phyloP scores from a whole-genome alignment of 2,329 filamentous ascomycete species.

The Endoconidiophora laricicola region DNA sequence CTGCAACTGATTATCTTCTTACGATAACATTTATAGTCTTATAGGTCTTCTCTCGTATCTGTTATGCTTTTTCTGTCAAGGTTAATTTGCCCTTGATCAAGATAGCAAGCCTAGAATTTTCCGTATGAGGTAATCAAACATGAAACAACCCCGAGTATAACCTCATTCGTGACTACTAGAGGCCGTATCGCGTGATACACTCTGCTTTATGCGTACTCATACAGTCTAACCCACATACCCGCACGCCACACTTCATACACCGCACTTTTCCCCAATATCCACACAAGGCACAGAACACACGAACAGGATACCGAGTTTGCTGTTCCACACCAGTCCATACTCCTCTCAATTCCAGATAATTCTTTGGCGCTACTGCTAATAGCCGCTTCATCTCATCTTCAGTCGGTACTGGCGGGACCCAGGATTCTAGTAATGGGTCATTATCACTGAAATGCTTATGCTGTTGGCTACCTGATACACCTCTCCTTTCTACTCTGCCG shows the following conservation, averaged over 20 bases:
- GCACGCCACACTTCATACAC: slow-evolving; percentile 62
- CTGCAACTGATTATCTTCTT: no score
- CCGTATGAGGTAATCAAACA: no score
- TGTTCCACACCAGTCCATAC: slow-evolving; percentile 22
- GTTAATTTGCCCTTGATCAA: no score
- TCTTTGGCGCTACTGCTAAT: slow-evolving; percentile 46
- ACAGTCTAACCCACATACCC: slow-evolving; percentile 63
- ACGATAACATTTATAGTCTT: no score
- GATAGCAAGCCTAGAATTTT: no score
- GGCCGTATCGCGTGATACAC: slow-evolving; percentile 47
- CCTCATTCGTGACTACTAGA: slow-evolving; percentile 17
- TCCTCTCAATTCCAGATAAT: slow-evolving; percentile 47
- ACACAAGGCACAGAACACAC: slow-evolving; percentile 62
- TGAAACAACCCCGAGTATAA: no score
- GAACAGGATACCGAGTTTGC: slow-evolving; percentile 33
- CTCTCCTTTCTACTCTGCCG: no score
- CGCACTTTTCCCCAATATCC: slow-evolving; percentile 66
- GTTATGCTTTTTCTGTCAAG: no score
- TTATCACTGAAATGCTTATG: slow-evolving; percentile 30
- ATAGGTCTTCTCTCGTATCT: no score
- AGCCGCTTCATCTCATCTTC: slow-evolving; percentile 47
- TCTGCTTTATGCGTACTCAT: slow-evolving; percentile 56
- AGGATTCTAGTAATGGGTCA: slow-evolving; percentile 41
- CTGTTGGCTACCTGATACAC: neutral
- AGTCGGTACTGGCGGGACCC: slow-evolving; percentile 40